phyloP scores from a whole-genome alignment of 495 filamentous ascomycete species.

The Tuber indicum region DNA sequence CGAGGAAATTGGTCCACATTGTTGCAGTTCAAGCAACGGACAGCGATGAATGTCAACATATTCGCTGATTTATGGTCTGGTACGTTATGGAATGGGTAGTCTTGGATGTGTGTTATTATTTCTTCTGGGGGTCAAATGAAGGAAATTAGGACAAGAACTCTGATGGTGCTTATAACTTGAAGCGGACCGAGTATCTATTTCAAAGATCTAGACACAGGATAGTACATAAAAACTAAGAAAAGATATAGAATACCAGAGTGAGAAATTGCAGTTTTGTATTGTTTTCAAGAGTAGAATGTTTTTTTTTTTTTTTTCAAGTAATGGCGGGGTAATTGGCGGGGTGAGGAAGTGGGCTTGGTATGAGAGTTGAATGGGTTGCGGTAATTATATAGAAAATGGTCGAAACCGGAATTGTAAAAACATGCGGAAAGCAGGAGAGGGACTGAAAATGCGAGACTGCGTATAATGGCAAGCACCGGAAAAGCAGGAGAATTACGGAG shows the following conservation, averaged over 20 bases:
- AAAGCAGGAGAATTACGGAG: not conserved
- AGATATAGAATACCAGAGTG: constrained; percentile 32
- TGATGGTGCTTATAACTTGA: not conserved
- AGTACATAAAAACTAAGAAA: constrained; percentile 12
- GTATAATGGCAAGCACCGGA: not conserved
- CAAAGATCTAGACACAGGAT: constrained; percentile 1
- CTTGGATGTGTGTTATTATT: not conserved
- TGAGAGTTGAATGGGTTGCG: constrained; percentile 4
- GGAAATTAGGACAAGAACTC: constrained; percentile 5
- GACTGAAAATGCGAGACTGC: not conserved
- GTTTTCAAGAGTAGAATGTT: constrained; percentile 3
- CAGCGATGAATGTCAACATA: constrained; percentile 38
- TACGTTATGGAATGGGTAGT: not conserved
- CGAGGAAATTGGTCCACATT: constrained; percentile 38
- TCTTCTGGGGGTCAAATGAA: constrained; percentile 6
- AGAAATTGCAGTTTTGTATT: constrained; percentile 10
- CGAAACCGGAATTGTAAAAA: not conserved
- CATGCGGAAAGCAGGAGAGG: not conserved
- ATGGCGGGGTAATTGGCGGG: constrained; percentile 12
- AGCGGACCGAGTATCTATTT: constrained; percentile 3
- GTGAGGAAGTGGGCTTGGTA: constrained; percentile 5
- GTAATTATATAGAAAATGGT: not conserved
- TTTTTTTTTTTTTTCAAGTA: constrained; percentile 4
- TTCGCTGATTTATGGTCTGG: constrained; percentile 14
- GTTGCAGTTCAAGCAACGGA: constrained; percentile 39